Evolutionary conservation across 1,284 basidiomycete species (phyloP).

Genomic region (Sparassis latifolia): DNA sequence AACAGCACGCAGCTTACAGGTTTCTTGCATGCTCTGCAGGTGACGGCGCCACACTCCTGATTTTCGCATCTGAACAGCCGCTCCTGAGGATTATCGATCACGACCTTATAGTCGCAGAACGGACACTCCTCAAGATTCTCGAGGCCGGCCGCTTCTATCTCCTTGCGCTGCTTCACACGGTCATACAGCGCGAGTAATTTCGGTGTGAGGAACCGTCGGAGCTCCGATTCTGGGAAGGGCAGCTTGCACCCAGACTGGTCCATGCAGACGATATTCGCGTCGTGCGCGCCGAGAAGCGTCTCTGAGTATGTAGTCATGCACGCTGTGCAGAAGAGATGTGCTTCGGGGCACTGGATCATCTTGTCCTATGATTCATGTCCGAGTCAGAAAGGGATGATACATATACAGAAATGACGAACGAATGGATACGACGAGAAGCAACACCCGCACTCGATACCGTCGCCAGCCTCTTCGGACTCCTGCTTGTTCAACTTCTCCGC

Average conservation of each 20-base stretch:
- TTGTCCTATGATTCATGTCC: constrained; percentile 43
- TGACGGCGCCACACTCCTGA: constrained; percentile 64
- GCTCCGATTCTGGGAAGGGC: constrained; percentile 61
- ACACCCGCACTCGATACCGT: constrained; percentile 75
- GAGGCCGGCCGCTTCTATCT: constrained; percentile 67
- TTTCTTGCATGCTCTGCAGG: constrained; percentile 74
- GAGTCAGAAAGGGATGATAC: constrained; percentile 3
- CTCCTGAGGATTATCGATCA: constrained; percentile 74
- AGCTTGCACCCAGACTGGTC: constrained; percentile 69
- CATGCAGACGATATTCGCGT: constrained; percentile 67
- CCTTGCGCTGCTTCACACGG: constrained; percentile 70
- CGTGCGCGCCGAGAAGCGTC: constrained; percentile 30
- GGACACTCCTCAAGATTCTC: constrained; percentile 82
- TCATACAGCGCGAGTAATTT: constrained; percentile 69
- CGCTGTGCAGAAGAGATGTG: constrained; percentile 45
- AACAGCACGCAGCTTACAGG: constrained; percentile 35
- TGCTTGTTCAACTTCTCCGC: constrained; percentile 23
- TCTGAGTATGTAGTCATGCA: constrained; percentile 36
- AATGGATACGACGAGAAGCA: constrained; percentile 71
- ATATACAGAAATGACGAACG: constrained; percentile 39
- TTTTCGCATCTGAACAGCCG: constrained; percentile 77
- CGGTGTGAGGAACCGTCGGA: constrained; percentile 51
- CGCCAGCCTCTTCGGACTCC: constrained; percentile 37
- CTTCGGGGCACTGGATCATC: constrained; percentile 81
- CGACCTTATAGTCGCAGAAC: constrained; percentile 77